Conservation (phyloP, 1,284 basidiomycete species). For the Inonotus obliquus region DNA sequence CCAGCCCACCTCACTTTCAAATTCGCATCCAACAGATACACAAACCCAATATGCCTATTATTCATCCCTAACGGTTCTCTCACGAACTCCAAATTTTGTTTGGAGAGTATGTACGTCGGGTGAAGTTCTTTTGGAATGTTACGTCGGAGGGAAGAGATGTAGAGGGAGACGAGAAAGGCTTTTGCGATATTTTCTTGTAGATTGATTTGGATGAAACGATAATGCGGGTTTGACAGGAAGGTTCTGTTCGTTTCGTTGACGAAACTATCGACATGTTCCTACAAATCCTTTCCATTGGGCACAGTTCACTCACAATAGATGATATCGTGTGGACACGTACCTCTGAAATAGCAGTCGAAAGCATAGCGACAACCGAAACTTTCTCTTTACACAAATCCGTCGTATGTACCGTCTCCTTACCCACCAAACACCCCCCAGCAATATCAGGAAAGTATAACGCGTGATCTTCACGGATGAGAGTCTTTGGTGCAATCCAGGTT, state of each 20-base stretch:
- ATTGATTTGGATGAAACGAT: constrained; percentile 86
- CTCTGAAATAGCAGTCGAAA: constrained; percentile 84
- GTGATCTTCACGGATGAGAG: constrained; percentile 86
- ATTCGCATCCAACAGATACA: constrained; percentile 86
- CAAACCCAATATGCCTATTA: constrained; percentile 91
- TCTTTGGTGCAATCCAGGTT: constrained; percentile 89
- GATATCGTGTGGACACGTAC: constrained; percentile 35
- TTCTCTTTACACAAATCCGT: constrained; percentile 73
- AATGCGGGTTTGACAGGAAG: constrained; percentile 60
- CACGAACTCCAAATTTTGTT: constrained; percentile 74
- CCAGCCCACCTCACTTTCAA: constrained; percentile 91
- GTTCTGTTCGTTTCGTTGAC: constrained; percentile 57
- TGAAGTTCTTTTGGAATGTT: constrained; percentile 65
- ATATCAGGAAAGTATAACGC: constrained; percentile 90
- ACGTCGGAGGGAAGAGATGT: constrained; percentile 68
- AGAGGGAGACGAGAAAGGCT: constrained; percentile 82
- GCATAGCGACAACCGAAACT: constrained; percentile 75
- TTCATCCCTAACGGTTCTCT: constrained; percentile 81
- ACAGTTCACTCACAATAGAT: constrained; percentile 7
- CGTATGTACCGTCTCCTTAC: constrained; percentile 63
- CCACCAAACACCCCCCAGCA: constrained; percentile 62
- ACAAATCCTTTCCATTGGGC: not conserved
- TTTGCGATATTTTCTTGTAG: constrained; percentile 90
- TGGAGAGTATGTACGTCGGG: constrained; percentile 76
- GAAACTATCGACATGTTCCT: constrained; percentile 84